These are phyloP conservation scores for Sclerotinia trifoliorum DNA, from an alignment of 2,329 filamentous ascomycete species.

Conservation along the genomic window DNA sequence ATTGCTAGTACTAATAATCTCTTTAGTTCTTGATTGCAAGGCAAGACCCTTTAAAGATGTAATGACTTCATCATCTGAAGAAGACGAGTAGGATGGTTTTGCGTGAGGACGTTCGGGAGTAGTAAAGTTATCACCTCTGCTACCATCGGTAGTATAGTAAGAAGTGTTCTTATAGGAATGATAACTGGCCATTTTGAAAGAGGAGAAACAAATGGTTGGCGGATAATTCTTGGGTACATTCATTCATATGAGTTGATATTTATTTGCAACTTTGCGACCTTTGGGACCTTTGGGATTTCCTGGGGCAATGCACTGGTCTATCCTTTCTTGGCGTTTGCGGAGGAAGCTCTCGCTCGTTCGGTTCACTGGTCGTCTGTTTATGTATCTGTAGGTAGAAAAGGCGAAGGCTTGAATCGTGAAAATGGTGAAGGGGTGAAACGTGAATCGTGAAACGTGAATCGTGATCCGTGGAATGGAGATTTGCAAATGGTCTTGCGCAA, in stretches of 20 bases:
- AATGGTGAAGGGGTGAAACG: neutral
- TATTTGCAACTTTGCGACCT: neutral
- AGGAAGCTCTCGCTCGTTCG: neutral
- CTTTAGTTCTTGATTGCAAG: slow-evolving; percentile 19
- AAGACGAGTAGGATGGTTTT: neutral
- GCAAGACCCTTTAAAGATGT: slow-evolving; percentile 26
- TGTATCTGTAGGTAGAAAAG: neutral
- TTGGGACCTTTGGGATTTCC: neutral
- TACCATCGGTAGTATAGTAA: slow-evolving; percentile 40
- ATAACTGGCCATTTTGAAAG: slow-evolving; percentile 45
- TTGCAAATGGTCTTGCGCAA: slow-evolving; percentile 2
- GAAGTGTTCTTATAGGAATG: slow-evolving; percentile 51
- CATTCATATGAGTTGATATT: slow-evolving; percentile 1
- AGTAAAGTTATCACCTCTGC: neutral
- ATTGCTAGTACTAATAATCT: slow-evolving; percentile 12
- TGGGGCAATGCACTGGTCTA: neutral
- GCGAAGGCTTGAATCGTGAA: neutral
- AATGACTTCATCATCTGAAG: slow-evolving; percentile 30
- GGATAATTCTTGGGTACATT: slow-evolving; percentile 5
- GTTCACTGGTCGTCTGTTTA: neutral
- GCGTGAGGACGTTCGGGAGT: slow-evolving; percentile 39
- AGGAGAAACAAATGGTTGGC: slow-evolving; percentile 3
- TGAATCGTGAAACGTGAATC: slow-evolving; percentile 4
- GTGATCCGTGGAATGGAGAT: neutral
- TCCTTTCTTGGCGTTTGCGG: neutral